phyloP scores from a whole-genome alignment of 2,329 filamentous ascomycete species.

The Aspergillus costaricaensis region DNA sequence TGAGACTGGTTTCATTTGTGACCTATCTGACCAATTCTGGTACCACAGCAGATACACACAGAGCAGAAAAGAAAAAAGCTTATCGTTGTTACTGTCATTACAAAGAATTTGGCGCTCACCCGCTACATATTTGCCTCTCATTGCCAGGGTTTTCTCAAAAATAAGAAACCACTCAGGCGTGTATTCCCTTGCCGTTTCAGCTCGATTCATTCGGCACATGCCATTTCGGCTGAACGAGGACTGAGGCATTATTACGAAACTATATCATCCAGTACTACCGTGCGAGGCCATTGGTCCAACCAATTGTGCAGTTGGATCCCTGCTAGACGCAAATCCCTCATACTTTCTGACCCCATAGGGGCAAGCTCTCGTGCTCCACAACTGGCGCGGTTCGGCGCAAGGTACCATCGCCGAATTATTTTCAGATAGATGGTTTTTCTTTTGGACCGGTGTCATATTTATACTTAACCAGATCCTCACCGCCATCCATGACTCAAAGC shows the following conservation, averaged over 20 bases:
- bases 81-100: conserved; percentile 22
- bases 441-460: conserved; percentile 15
- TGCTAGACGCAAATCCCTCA: conserved; percentile 32
- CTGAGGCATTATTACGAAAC: conserved; percentile 8
- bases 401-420: conserved; percentile 23
- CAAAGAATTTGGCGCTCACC: conserved; percentile 12
- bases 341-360: conserved; percentile 27
- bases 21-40: conserved; percentile 21
- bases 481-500: conserved; percentile 43
- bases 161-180: conserved; percentile 15
- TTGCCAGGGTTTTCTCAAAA: conserved; percentile 13
- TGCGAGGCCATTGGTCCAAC: conserved; percentile 23
- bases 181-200: conserved; percentile 20
- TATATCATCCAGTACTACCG: conserved; percentile 12
- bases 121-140: conserved; percentile 21
- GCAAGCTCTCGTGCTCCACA: conserved; percentile 30
- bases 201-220: conserved; percentile 11
- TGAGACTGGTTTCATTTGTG: conserved; percentile 23
- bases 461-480: conserved; percentile 33
- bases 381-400: conserved; percentile 20
- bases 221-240: conserved; percentile 9
- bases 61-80: conserved; percentile 19
- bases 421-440: conserved; percentile 15
- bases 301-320: conserved; percentile 16
- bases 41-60: conserved; percentile 19